Base-by-base conservation (phyloP, 768 basidiomycete genomes). In the Mycena alexandri region DNA sequence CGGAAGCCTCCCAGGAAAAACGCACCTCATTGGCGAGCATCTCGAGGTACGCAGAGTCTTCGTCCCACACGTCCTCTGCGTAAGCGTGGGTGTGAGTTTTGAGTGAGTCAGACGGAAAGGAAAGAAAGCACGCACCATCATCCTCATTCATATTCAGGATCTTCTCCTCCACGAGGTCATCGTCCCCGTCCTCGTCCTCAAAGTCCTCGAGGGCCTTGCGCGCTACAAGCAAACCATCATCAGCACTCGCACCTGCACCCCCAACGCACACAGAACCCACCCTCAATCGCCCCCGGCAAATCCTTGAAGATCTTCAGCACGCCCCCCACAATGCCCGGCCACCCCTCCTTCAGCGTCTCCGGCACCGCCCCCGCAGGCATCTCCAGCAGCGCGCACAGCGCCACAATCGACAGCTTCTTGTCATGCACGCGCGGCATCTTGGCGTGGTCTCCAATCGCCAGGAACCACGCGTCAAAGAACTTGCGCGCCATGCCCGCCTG, bases 401-500 rank as follows among this genome's bases (percentile, higher is more conserved):
- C 89, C 63, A 93, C 76, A 62, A 96, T 87, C 71, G 87, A 88
- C 63, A 96, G 81, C 78, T 92, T 94, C 86, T 95, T 95, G 80
- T 96, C 94, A 75, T 97, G 94, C 48, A 97, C 94, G 21, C 94
- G 88, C 14, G 93, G 93, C 41, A 95, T 84, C 53, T 83, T 85
- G 25, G 77, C 81, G 36, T 84, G 83, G 55, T 80, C 79, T 63
- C 89, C 89, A 78, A 95, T 92, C 13, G 88, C 87, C 13, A 79
- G 85, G 75, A 96, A 95, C 94, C 94, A 96, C 69, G 82, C 85
- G 74, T 93, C 88, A 75, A 96, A 95, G 84, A 96, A 94, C n/a
- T 78, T 74, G 42, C 90, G 88, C 0, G 91, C 86, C 42, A 84
- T 81, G n/a, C 89, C 89, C 0, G 89, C 79, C 25, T 82, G 82